These are phyloP conservation scores for Cornus florida DNA, from an alignment of 148 eudicot genomes.

Conservation along the genomic window DNA sequence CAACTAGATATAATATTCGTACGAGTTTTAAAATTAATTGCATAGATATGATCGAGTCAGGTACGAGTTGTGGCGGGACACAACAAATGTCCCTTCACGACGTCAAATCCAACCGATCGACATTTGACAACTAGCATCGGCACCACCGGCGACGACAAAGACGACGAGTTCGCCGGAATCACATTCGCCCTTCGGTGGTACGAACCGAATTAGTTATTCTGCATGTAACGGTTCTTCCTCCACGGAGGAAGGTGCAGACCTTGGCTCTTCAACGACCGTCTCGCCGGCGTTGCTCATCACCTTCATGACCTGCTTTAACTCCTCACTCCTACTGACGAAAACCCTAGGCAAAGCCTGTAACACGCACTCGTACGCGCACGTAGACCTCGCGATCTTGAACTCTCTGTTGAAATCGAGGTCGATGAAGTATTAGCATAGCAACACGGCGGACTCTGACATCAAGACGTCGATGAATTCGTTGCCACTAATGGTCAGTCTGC, in stretches of 20 bases:
- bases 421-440: constrained; percentile 46
- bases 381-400: constrained; percentile 73
- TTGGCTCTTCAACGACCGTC: constrained; percentile 63
- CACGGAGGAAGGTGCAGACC: constrained; percentile 77
- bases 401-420: constrained; percentile 59
- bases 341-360: constrained; percentile 45
- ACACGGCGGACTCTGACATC: constrained; percentile 2
- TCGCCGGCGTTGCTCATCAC: constrained; percentile 49
- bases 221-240: constrained; percentile 82
- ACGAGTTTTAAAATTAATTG: too few relatives aligned
- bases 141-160: background rate
- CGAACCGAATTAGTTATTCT: constrained; percentile 83
- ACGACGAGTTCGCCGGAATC: background rate
- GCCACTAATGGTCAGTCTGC: constrained; percentile 52
- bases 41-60: constrained; percentile 31
- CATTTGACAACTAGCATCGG: constrained; percentile 27
- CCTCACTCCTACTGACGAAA: constrained; percentile 49
- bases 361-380: constrained; percentile 30
- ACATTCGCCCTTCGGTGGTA: constrained; percentile 49
- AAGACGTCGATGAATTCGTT: constrained; percentile 81
- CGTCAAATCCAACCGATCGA: constrained; percentile 47
- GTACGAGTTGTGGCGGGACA: background rate
- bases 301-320: constrained; percentile 54
- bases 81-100: background rate
- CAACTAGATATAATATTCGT: too few relatives aligned